Conservation (phyloP, 305 asterid genomes). For the Solanum hybrid region DNA sequence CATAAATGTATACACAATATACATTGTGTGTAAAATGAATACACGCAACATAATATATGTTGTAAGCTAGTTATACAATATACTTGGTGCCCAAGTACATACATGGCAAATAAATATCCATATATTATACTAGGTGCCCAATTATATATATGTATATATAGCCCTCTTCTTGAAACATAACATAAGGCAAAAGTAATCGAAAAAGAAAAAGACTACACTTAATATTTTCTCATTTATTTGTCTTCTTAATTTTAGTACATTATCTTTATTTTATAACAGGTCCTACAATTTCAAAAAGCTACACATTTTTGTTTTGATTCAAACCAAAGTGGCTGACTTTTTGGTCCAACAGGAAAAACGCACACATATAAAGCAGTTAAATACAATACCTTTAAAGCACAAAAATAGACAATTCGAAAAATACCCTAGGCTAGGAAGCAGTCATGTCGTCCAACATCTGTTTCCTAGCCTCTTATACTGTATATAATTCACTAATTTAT, state of each 20-base stretch:
- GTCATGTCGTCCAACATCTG: not conserved
- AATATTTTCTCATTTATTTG: not conserved
- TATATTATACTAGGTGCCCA: too few relatives aligned
- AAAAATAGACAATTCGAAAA: not conserved
- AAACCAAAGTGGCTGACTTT: not conserved
- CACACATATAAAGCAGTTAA: not conserved
- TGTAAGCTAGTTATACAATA: not conserved
- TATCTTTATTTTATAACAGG: not conserved
- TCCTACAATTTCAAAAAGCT: not conserved
- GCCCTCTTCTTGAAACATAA: not conserved
- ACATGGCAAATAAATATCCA: not conserved
- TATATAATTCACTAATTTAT: not conserved
- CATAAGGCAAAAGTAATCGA: not conserved
- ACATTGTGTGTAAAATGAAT: not conserved
- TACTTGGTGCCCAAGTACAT: not conserved
- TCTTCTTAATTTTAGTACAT: not conserved
- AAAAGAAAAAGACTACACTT: not conserved
- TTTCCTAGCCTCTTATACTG: not conserved
- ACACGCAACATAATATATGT: not conserved
- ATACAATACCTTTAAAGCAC: not conserved
- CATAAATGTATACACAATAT: too few relatives aligned
- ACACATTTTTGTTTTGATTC: not conserved
- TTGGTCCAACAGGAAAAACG: not conserved
- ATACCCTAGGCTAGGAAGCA: not conserved
- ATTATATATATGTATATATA: too few relatives aligned